Evolutionary conservation across 2,329 filamentous ascomycete genomes (phyloP), one percentile per base, ranked within the genome.

Genomic region (Calycina herbarum): DNA sequence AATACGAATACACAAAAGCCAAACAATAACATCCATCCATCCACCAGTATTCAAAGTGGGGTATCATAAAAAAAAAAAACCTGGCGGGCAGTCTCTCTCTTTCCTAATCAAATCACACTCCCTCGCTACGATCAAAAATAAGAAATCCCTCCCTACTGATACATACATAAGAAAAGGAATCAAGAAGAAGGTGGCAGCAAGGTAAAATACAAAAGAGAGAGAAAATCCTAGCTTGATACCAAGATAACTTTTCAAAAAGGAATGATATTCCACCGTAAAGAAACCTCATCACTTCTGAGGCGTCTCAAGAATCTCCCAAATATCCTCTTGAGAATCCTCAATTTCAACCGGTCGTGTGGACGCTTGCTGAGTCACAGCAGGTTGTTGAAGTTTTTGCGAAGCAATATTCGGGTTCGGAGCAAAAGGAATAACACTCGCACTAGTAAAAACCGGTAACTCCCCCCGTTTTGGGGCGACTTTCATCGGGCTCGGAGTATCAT

Each of bases 231-330:
- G 17, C 5, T 15, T 56, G n/a, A n/a, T 17, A 45, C 15, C 29
- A n/a, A 59, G 45, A 7, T 1, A 20, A 57, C n/a, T 51, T 48
- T 61, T 11, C 35, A 66, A 54, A 62, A 40, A 6, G 3, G 33
- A 17, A 24, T 54, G 24, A 29, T 15, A 56, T 51, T 24, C 35
- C 35, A 15, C 13, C 35, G 35, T 7, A 15, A 51, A 10, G 20
- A 31, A 11, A 11, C 3, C 29, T 33, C 20, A n/a, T 67, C 31
- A 68, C 42, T 66, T 68, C 33, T 38, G 59, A 10, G 77, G 76
- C 13, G 77, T 78, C 63, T 77, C 76, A 3, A 77, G 77, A 57
- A 78, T 69, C 24, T 76, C 75, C 75, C 73, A 76, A 15, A 77
- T 71, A 13, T 74, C 73, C 42, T 66, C 45, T 31, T 27, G 45